Evolutionary conservation across 2,329 filamentous ascomycete genomes (phyloP).

Genomic region (Fusarium domesticum): DNA sequence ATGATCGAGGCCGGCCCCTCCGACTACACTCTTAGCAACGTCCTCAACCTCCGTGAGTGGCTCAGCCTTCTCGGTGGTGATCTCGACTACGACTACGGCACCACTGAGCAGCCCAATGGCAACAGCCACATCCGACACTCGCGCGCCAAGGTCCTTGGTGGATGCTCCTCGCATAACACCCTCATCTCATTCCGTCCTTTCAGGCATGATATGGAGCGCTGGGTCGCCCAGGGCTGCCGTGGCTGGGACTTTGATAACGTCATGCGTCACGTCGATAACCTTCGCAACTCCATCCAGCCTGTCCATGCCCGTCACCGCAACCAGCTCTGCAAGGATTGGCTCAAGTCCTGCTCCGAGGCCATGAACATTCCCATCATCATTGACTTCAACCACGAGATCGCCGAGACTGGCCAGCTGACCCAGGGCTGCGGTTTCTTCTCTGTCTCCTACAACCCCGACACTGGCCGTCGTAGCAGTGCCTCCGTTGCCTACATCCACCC

Average conservation of each 20-base stretch:
- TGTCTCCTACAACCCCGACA: slow-evolving; percentile 86
- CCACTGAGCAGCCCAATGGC: slow-evolving; percentile 84
- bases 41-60: slow-evolving; percentile 85
- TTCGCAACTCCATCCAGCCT: slow-evolving; percentile 87
- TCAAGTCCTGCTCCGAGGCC: slow-evolving; percentile 73
- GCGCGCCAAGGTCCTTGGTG: slow-evolving; percentile 85
- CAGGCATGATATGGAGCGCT: slow-evolving; percentile 80
- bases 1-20: slow-evolving; percentile 86
- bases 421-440: slow-evolving; percentile 87
- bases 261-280: slow-evolving; percentile 75
- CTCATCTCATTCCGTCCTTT: slow-evolving; percentile 91
- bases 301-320: slow-evolving; percentile 83
- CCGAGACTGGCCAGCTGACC: slow-evolving; percentile 66
- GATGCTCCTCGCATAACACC: slow-evolving; percentile 92
- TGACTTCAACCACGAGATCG: slow-evolving; percentile 86
- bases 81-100: slow-evolving; percentile 88
- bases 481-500: slow-evolving; percentile 93
- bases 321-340: slow-evolving; percentile 89
- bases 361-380: slow-evolving; percentile 76
- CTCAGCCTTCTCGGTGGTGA: slow-evolving; percentile 79
- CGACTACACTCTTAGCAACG: slow-evolving; percentile 83
- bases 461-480: slow-evolving; percentile 78
- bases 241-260: slow-evolving; percentile 87
- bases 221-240: slow-evolving; percentile 76
- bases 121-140: slow-evolving; percentile 93